A percentile compares a stretch with the other conserved stretches of the same genome.
Evolutionary conservation across 768 basidiomycete species (phyloP).

Genomic region (Tubosaeta sp.): DNA sequence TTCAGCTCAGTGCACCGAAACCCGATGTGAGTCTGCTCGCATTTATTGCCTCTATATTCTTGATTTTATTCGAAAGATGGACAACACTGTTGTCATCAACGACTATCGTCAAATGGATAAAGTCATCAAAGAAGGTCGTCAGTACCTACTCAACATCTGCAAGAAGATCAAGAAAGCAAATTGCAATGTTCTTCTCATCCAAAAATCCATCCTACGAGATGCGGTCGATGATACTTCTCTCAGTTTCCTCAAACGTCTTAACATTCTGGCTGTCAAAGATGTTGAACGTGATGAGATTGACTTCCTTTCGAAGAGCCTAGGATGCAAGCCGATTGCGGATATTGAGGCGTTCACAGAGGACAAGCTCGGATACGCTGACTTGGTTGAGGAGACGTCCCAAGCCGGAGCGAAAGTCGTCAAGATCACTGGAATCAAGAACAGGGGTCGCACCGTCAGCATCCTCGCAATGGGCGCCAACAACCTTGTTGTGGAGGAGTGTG

Average conservation of each 20-base stretch:
- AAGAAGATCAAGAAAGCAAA: constrained; percentile 99
- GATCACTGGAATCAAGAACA: constrained; percentile 92
- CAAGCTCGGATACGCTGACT: constrained; percentile 94
- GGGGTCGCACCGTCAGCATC: constrained; percentile 91
- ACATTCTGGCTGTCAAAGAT: constrained; percentile 95
- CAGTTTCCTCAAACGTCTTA: constrained; percentile 94
- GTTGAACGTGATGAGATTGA: constrained; percentile 98
- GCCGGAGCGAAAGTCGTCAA: constrained; percentile 88
- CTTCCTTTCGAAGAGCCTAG: constrained; percentile 91
- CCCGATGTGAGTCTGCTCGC: constrained; percentile 68
- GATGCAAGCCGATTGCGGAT: constrained; percentile 94
- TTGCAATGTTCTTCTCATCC: constrained; percentile 97
- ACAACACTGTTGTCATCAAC: constrained; percentile 98
- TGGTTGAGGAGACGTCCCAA: constrained; percentile 84
- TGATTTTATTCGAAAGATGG: constrained; percentile 57
- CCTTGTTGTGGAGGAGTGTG: constrained; percentile 93
- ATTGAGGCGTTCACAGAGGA: constrained; percentile 98
- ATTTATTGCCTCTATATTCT: not conserved
- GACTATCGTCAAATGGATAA: constrained; percentile 99
- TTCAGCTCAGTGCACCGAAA: constrained; percentile 96
- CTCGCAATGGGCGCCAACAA: constrained; percentile 92
- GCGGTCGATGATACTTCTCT: constrained; percentile 98
- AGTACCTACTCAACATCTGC: constrained; percentile 96
- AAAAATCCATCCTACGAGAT: constrained; percentile 98
- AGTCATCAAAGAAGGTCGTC: constrained; percentile 97